Evolutionary conservation across 768 basidiomycete genomes (phyloP), one percentile per base, ranked within the genome.

Genomic region (Favolaschia claudopus): DNA sequence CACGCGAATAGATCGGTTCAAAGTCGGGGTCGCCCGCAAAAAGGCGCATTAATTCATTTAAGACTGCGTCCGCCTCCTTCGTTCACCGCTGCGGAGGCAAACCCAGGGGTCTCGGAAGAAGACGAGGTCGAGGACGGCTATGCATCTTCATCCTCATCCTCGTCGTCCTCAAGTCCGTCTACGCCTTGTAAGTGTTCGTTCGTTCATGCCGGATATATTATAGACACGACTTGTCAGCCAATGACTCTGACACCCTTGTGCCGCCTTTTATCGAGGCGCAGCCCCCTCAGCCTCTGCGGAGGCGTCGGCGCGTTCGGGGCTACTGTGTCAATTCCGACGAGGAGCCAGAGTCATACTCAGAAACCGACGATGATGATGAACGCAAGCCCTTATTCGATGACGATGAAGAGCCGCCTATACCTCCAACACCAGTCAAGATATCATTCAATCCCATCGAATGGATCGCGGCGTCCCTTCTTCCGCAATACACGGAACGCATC

Each of bases 301-400:
- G 70, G n/a, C 72, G 73, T 20, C 72, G 73, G 25, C 66, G 74
- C 31, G 56, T 74, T 6, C 74, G 69, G 25, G 79, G 79, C 3
- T 85, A 82, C 62, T 47, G 56, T 3, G 65, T 83, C 39, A 72
- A 78, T 62, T 79, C 82, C 1, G 84, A 82, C 55, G 77, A 77
- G 33, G 78, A 76, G 39, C 50, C 64, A 2, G 69, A 56, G 49
- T 74, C 65, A 5, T 61, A 48, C 25, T 63, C 63, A 17, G 72
- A 75, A 7, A 66, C 57, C 5, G 73, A 71, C 25, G 71, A 66
- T 1, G 64, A 64, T 3, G 67, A 66, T 4, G 67, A 70, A n/a
- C 40, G 51, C 28, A 69, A 50, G 27, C 68, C 68, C 14, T 45
- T 59, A 28, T 28, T 33, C 4, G 57, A 71, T 44, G 68, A 60